These are phyloP conservation scores for Arabidopsis hybrid DNA, from an alignment of 441 rosid genomes.

Conservation along the genomic window DNA sequence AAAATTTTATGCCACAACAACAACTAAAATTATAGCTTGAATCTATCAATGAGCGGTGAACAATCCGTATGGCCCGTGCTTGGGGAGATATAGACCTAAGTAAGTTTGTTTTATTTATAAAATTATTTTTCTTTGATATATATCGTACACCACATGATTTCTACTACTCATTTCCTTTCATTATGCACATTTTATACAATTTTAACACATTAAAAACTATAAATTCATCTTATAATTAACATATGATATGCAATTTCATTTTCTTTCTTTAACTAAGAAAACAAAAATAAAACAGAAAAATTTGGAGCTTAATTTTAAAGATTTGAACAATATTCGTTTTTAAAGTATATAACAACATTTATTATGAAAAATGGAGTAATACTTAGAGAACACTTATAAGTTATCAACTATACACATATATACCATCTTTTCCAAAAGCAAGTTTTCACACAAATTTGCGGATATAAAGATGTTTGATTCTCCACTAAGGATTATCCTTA, in stretches of 20 bases:
- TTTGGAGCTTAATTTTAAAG: background rate
- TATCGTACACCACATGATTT: background rate
- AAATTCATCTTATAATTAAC: background rate
- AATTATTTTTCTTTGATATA: background rate
- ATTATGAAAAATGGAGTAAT: too few species aligned
- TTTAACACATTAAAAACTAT: background rate
- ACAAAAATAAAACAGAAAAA: background rate
- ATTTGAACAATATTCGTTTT: too few species aligned
- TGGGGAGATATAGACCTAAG: background rate
- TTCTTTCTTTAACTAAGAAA: background rate
- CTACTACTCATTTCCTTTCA: background rate
- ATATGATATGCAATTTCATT: background rate
- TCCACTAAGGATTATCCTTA: slow-evolving; percentile 22
- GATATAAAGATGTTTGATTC: slow-evolving; percentile 34
- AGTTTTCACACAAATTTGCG: slow-evolving; percentile 15
- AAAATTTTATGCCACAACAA: too few species aligned
- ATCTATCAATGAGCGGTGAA: background rate
- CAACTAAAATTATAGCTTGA: background rate
- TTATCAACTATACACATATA: background rate
- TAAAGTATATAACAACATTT: too few species aligned
- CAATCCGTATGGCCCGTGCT: background rate
- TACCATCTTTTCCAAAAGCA: slow-evolving; percentile 12
- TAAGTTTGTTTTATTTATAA: background rate
- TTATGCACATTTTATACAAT: background rate
- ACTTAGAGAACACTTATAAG: too few species aligned